A percentile compares a stretch with the other conserved stretches of the same genome.
Conservation (phyloP, 192 early-diverging fungal genomes). For the Rhizoclosmatium sp. region DNA sequence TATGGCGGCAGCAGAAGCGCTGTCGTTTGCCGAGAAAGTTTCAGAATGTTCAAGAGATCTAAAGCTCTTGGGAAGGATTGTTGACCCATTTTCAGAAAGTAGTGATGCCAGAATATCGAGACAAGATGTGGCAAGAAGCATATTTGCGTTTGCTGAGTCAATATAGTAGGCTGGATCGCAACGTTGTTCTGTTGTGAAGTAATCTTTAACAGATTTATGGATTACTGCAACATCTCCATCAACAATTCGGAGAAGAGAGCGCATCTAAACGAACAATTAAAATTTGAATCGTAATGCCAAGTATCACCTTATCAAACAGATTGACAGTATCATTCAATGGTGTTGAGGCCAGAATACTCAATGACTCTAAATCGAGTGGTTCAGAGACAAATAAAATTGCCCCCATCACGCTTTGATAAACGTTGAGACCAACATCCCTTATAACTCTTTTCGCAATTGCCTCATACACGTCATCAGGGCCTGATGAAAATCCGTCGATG, state of each 20-base stretch:
- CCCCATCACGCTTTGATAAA: not conserved
- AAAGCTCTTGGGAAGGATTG: not conserved
- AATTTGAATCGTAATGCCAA: too few relatives aligned
- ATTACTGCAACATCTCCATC: not conserved
- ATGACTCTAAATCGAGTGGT: not conserved
- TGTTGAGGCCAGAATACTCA: not conserved
- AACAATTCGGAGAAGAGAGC: not conserved
- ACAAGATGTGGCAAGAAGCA: not conserved
- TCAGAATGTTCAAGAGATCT: too few relatives aligned
- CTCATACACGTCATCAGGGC: slow-evolving; percentile 12
- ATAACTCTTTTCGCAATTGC: not conserved
- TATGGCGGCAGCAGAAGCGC: too few relatives aligned
- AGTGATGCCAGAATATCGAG: not conserved
- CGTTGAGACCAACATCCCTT: not conserved
- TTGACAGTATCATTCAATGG: not conserved
- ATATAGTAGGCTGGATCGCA: not conserved
- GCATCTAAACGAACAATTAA: not conserved
- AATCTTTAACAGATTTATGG: not conserved
- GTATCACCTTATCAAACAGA: not conserved
- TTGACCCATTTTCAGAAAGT: not conserved
- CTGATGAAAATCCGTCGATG: not conserved
- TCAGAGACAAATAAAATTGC: not conserved
- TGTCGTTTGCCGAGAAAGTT: too few relatives aligned
- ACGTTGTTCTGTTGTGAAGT: not conserved
- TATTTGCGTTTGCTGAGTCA: not conserved